A percentile compares a stretch with the other conserved stretches of the same genome.
phyloP scores from a whole-genome alignment of 108 stramenopile genomes.

The Seminavis robusta region DNA sequence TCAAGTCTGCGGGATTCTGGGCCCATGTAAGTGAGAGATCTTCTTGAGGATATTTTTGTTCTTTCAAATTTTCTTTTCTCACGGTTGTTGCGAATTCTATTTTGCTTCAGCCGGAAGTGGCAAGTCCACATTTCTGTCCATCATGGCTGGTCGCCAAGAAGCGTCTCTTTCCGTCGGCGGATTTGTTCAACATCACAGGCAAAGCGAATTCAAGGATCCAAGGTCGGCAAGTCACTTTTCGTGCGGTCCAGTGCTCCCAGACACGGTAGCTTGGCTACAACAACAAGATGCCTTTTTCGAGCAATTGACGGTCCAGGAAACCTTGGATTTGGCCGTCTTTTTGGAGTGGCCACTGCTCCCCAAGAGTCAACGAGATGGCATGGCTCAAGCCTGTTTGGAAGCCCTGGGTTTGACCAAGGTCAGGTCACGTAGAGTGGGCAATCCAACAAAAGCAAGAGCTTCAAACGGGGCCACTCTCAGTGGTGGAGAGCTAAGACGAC shows the following conservation, averaged over 20 bases:
- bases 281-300: constrained; percentile 81
- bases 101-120: constrained; percentile 78
- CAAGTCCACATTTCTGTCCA: constrained; percentile 54
- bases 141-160: no score
- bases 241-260: no score
- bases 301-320: constrained; percentile 79
- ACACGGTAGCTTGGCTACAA: constrained; percentile 76
- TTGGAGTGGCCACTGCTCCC: constrained; percentile 44
- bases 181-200: neutral
- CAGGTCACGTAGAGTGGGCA: constrained; percentile 53
- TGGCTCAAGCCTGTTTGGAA: constrained; percentile 45
- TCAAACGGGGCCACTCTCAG: no score
- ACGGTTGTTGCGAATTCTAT: no score
- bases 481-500: constrained; percentile 81
- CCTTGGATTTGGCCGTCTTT: constrained; percentile 71
- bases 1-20: constrained; percentile 61
- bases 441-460: no score
- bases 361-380: constrained; percentile 22
- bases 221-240: constrained; percentile 15
- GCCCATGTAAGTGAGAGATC: no score
- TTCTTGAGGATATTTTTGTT: no score
- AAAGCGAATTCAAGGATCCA: neutral
- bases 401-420: constrained; percentile 59
- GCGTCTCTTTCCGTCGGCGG: neutral
- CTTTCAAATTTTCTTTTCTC: no score